Conservation (phyloP, 1,284 basidiomycete genomes). For the Ustilago vetiveriae region DNA sequence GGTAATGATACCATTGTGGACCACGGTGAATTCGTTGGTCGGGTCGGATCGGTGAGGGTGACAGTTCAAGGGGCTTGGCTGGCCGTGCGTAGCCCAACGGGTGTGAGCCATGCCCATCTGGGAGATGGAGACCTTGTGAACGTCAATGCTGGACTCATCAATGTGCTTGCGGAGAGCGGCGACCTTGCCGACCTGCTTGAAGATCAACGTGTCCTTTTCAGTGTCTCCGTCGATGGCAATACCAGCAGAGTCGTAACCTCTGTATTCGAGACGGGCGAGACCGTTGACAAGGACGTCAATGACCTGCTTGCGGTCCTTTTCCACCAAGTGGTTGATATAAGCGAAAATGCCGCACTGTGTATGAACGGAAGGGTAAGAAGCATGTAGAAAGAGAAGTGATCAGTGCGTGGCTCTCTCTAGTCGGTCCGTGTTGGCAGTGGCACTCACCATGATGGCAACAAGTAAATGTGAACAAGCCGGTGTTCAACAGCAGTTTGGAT, state of each 20-base stretch:
- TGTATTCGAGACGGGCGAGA: constrained; percentile 94
- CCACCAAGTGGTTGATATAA: constrained; percentile 66
- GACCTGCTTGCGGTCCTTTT: constrained; percentile 84
- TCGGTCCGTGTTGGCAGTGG: neutral
- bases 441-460: constrained; percentile 37
- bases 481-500: constrained; percentile 32
- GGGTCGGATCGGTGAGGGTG: constrained; percentile 92
- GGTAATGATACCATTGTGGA: constrained; percentile 99
- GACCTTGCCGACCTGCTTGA: constrained; percentile 99
- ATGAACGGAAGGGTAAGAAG: neutral
- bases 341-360: constrained; percentile 66
- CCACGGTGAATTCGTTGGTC: constrained; percentile 84
- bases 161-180: constrained; percentile 92
- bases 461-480: constrained; percentile 17
- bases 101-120: constrained; percentile 99
- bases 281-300: constrained; percentile 92
- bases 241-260: constrained; percentile 94
- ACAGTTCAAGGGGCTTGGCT: constrained; percentile 83
- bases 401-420: no score
- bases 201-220: constrained; percentile 78
- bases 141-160: constrained; percentile 79
- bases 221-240: constrained; percentile 94
- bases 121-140: constrained; percentile 81
- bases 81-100: constrained; percentile 99
- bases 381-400: neutral